A percentile compares a stretch with the other conserved stretches of the same genome.
Conservation (phyloP, 2,329 filamentous ascomycete species). For the Pseudopyricularia javanii region DNA sequence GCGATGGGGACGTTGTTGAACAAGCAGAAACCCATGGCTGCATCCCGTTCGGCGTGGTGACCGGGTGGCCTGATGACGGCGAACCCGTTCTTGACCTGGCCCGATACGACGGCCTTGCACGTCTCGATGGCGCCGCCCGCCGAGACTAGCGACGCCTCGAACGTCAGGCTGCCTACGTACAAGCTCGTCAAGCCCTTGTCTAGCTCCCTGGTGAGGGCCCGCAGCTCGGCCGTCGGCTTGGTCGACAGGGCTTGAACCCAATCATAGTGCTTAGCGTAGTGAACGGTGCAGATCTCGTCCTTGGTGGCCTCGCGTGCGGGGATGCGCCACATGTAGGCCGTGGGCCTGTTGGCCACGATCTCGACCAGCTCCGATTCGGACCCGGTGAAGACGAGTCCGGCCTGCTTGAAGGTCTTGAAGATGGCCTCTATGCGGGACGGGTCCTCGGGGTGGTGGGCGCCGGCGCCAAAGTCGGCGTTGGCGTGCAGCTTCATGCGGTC, state of each 20-base stretch:
- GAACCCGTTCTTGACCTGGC: conserved; percentile 84
- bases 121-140: conserved; percentile 93
- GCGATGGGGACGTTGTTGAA: conserved; percentile 97
- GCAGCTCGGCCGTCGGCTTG: conserved; percentile 51
- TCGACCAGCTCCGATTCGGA: conserved; percentile 39
- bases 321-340: conserved; percentile 63
- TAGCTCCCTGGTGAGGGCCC: conserved; percentile 48
- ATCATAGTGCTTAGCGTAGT: conserved; percentile 62
- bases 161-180: conserved; percentile 75
- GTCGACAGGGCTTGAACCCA: conserved; percentile 55
- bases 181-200: conserved; percentile 62
- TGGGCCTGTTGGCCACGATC: conserved; percentile 40
- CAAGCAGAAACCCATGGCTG: conserved; percentile 87
- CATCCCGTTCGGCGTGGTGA: conserved; percentile 81
- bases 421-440: conserved; percentile 87
- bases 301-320: conserved; percentile 62
- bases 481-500: conserved; percentile 92
- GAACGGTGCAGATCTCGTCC: conserved; percentile 70
- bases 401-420: conserved; percentile 74
- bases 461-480: conserved; percentile 61
- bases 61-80: conserved; percentile 91
- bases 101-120: conserved; percentile 76
- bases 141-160: conserved; percentile 68
- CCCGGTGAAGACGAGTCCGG: conserved; percentile 60
- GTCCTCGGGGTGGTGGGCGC: conserved; percentile 86